Percentiles rank a stretch among this genome's conserved stretches.
Evolutionary conservation across 2,329 filamentous ascomycete genomes (phyloP).

Genomic region (Hymenoscyphus linearis): DNA sequence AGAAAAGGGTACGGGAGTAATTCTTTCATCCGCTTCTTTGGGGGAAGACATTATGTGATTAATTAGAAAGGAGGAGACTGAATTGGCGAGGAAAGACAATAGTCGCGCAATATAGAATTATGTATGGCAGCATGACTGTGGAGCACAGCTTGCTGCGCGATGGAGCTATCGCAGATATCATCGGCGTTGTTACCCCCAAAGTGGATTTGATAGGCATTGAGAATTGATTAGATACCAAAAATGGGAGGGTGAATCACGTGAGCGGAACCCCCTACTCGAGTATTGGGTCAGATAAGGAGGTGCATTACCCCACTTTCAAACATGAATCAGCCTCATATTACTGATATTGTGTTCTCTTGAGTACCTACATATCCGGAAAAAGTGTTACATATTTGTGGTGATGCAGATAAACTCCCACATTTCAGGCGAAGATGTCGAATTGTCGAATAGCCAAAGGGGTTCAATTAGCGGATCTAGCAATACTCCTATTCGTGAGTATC

Average conservation of each 20-base stretch:
- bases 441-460: neutral
- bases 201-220: neutral
- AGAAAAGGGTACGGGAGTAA: conserved; percentile 1
- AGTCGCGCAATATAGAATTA: neutral
- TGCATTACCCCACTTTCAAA: neutral
- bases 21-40: conserved; percentile 10
- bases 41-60: neutral
- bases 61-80: neutral
- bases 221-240: neutral
- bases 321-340: neutral
- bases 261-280: neutral
- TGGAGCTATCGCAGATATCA: neutral
- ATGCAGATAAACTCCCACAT: neutral
- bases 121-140: neutral
- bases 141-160: neutral
- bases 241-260: neutral
- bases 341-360: neutral
- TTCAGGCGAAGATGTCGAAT: neutral
- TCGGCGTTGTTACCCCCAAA: neutral
- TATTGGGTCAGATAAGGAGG: neutral
- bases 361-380: neutral
- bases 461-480: neutral
- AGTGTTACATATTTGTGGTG: neutral
- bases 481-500: neutral
- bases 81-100: neutral